Evolutionary conservation across 352 stramenopile species (phyloP), one percentile per base, ranked within the genome.

Genomic region (Phytophthora litchii): DNA sequence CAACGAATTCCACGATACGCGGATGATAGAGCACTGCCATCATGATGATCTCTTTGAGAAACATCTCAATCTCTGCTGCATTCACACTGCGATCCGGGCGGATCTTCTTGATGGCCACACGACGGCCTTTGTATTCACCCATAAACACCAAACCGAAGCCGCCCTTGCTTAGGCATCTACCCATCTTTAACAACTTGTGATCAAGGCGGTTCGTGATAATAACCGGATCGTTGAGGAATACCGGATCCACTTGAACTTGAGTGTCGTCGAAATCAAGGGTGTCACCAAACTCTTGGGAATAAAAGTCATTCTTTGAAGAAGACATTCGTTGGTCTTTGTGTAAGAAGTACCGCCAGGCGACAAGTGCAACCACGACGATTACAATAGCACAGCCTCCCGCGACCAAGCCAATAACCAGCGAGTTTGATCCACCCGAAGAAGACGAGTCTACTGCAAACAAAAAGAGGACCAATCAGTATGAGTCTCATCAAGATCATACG

Each of bases 81-180:
- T 60, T 54, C 11, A 51, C 53, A 29, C 46, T 56, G 1, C 57
- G 57, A 7, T 76, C 67, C 0, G 68, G 71, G 3, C 72, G 59
- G 31, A 87, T 70, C 10, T 77, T 71, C 56, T 87, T 87, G 48
- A 87, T 74, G 4, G 74, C 77, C 13, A 87, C 74, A 1, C 54
- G 36, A 8, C 65, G 58, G 10, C 66, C 63, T 19, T 69, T 64
- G 55, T 77, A 86, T 12, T 67, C 67, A n/a, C 70, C 77, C 4
- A 75, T 21, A n/a, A 76, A 82, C 7, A 87, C 77, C 25, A 81
- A 54, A 14, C 77, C 77, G 17, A 81, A 87, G 44, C 74, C 77
- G 13, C 74, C 77, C 9, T 60, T 58, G 38, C 65, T 82, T 41
- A 86, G 69, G 34, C 65, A 79, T 21, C 52, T 73, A 21, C 63